phyloP scores from a whole-genome alignment of 257 asterid species.

The Nemophila menziesii region DNA sequence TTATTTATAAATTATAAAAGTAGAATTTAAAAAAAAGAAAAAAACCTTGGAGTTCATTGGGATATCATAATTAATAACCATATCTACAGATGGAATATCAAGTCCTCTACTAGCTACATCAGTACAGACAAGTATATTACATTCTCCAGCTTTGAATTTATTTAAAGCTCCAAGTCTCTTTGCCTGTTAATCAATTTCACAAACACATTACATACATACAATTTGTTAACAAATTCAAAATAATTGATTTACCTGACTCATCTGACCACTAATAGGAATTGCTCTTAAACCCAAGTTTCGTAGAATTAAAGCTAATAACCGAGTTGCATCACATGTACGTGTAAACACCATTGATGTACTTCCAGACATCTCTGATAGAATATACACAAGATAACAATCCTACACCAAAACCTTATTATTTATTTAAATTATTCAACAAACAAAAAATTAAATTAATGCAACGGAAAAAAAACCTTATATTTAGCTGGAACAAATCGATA shows the following conservation, averaged over 20 bases:
- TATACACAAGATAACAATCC: slow-evolving; percentile 86
- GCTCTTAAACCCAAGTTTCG: slow-evolving; percentile 76
- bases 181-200: too few relatives aligned
- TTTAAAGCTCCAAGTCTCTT: slow-evolving; percentile 83
- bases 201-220: slow-evolving; percentile 9
- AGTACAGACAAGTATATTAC: slow-evolving; percentile 76
- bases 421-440: background rate
- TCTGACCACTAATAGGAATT: slow-evolving; percentile 91
- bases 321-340: slow-evolving; percentile 78
- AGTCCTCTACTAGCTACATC: slow-evolving; percentile 97
- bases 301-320: slow-evolving; percentile 57
- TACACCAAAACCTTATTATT: slow-evolving; percentile 4
- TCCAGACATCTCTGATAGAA: slow-evolving; percentile 59
- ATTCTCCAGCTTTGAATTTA: slow-evolving; percentile 78
- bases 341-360: slow-evolving; percentile 88
- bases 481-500: slow-evolving; percentile 74
- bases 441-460: background rate
- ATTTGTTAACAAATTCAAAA: slow-evolving; percentile 3
- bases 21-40: background rate
- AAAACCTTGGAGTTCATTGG: slow-evolving; percentile 84
- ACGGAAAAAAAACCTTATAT: slow-evolving; percentile 42
- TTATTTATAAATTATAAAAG: too few relatives aligned
- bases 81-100: slow-evolving; percentile 82
- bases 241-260: slow-evolving; percentile 58
- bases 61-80: slow-evolving; percentile 85